Evolutionary conservation across 2,329 filamentous ascomycete genomes (phyloP), one percentile per base, ranked within the genome.

Genomic region (Microdochium paspali): DNA sequence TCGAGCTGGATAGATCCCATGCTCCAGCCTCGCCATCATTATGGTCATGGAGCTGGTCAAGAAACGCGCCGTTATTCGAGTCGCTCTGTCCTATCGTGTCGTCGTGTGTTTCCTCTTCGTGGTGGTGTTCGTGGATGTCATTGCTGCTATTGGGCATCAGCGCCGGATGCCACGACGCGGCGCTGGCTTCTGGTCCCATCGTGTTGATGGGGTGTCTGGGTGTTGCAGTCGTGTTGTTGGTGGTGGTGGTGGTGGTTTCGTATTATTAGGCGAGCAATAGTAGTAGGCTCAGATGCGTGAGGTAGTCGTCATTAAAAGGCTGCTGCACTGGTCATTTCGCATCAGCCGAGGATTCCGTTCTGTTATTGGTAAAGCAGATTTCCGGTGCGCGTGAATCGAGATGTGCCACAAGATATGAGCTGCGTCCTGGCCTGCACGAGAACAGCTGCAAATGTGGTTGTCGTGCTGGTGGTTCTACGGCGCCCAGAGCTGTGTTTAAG

Each of bases 111-210:
- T 46, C 48, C 23, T 52, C 39, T 30, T 53, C 47, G 42, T 45
- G 47, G 28, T 52, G 43, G 31, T 46, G 46, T 48, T 51, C 24
- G 35, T 53, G 45, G 46, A 53, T 42, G 40, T 39, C 43, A 6
- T 44, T 26, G 10, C 49, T 24, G 48, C 63, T 59, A 56, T 76
- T 66, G 50, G 74, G 73, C 71, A 72, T 73, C 58, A 71, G 63
- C 44, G 74, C 73, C 48, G 73, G 73, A 63, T 77, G 66, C 73
- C 73, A 76, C 49, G 71, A 66, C 52, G 68, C 42, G 23, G 42
- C 63, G 55, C 59, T 64, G 42, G 66, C 35, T 20, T 40, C 35
- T n/a, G 35, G 18, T 18, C 10, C 35, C 35, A 40, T 40, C 12
- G 10, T 40, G 35, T 21, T 18, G 51, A 55, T 57, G 46, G 54